Conservation (phyloP, 768 basidiomycete species). For the Piloderma croceum region DNA sequence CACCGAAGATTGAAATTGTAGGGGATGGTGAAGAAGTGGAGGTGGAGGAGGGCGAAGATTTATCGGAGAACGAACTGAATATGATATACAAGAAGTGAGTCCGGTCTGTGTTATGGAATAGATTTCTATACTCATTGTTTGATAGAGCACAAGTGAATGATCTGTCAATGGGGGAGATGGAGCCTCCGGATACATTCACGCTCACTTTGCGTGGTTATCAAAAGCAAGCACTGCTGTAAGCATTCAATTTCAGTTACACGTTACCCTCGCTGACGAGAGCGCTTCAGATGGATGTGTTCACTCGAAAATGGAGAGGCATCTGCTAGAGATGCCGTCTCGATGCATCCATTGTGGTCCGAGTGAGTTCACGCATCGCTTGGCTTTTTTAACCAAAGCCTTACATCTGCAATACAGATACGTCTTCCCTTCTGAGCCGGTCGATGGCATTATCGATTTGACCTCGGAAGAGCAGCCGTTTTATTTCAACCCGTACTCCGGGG, state of each 20-base stretch:
- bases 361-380: conserved; percentile 34
- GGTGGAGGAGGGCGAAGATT: conserved; percentile 77
- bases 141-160: conserved; percentile 82
- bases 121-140: conserved; percentile 3
- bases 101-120: no score
- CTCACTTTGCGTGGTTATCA: conserved; percentile 81
- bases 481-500: conserved; percentile 89
- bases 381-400: no score
- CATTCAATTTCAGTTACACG: no score
- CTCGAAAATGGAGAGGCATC: conserved; percentile 72
- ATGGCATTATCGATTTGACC: conserved; percentile 70
- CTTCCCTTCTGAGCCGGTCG: conserved; percentile 59
- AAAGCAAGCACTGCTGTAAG: conserved; percentile 82
- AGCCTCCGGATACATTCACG: conserved; percentile 71
- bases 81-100: conserved; percentile 79
- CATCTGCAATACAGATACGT: conserved; percentile 49
- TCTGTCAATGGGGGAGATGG: conserved; percentile 68
- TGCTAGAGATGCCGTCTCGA: conserved; percentile 61
- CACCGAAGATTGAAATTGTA: conserved; percentile 57
- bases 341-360: conserved; percentile 96
- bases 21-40: conserved; percentile 80
- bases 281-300: conserved; percentile 84
- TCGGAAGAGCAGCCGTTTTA: conserved; percentile 77
- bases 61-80: conserved; percentile 75
- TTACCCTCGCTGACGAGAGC: no score